A percentile compares a stretch with the other conserved stretches of the same genome.
These are phyloP conservation scores for Raphanus hybrid DNA, from an alignment of 441 rosid genomes.

Conservation along the genomic window DNA sequence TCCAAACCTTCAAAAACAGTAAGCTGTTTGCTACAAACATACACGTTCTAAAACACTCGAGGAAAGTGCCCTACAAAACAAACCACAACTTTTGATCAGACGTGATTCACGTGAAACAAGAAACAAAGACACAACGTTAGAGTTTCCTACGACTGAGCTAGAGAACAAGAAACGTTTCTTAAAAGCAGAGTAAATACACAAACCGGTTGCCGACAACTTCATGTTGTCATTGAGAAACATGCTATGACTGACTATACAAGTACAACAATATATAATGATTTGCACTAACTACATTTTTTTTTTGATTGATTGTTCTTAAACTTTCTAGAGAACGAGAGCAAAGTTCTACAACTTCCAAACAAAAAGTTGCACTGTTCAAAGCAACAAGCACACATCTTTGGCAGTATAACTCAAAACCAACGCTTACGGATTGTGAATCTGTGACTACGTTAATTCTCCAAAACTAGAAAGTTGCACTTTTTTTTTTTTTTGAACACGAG, in stretches of 20 bases:
- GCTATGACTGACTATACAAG: not conserved
- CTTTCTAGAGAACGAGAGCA: not conserved
- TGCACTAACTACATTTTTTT: not conserved
- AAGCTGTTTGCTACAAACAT: slow-evolving; percentile 27
- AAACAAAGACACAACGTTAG: not conserved
- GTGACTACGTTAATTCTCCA: not conserved
- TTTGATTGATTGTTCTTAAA: not conserved
- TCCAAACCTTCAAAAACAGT: slow-evolving; percentile 35
- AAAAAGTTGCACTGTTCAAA: not conserved
- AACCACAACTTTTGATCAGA: slow-evolving; percentile 25
- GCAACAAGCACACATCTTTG: not conserved
- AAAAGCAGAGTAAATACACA: slow-evolving; percentile 12
- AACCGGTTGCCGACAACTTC: not conserved
- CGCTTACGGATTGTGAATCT: not conserved
- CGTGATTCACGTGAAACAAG: not conserved
- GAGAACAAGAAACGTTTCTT: slow-evolving; percentile 2
- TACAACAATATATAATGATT: not conserved
- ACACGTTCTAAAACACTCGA: slow-evolving; percentile 15
- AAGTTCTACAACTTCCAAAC: not conserved
- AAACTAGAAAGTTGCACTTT: too few species aligned
- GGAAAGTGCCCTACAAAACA: slow-evolving; percentile 25
- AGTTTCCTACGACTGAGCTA: not conserved
- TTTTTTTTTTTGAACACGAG: too few species aligned
- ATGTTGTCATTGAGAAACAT: not conserved
- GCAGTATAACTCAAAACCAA: not conserved